Base-by-base conservation (phyloP, 768 basidiomycete genomes). In the Cytidiella melzeri region DNA sequence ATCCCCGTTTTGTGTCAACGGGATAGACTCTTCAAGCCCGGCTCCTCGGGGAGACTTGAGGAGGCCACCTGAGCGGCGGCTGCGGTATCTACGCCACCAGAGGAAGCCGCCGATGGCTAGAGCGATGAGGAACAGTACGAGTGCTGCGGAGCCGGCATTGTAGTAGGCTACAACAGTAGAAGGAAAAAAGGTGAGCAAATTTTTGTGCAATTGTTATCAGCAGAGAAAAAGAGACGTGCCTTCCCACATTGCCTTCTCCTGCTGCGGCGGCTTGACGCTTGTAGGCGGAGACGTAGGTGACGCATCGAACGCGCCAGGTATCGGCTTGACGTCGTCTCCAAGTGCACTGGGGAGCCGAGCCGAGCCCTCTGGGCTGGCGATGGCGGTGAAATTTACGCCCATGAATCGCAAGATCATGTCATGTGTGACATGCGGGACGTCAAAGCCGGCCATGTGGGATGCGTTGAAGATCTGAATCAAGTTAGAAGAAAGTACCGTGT, bases 371-470 rank as follows among this genome's bases (percentile, higher is more conserved):
- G 30, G 30, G 15, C 30, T 34, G 2, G 83, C 72, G 50, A 97
- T 76, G 2, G 81, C 75, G 21, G 84, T 77, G 58, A 95, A 89
- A 70, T 98, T 86, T 52, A 93, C 81, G 44, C 81, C 85, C 84
- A 97, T 91, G 72, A 99, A 99, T 12, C 96, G 89, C 36, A 96
- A 80, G 57, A 99, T 95, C 96, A 98, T 97, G 66, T 99, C 96
- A 64, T 97, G 92, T 3, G 94, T 74, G 18, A 85, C 81, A 45
- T 89, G 77, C 0, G 93, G 94, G 11, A 87, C 73, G 65, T 99
- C 95, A 65, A 73, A 87, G 11, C 87, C 84, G 6, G 81, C 95
- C 96, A 98, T 99, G 67, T 98, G 96, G 1, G 94, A 97, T 2
- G 92, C 90, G 51, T 92, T 89, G 66, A 85, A 87, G 21, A 96